Evolutionary conservation across 2,329 filamentous ascomycete genomes (phyloP).

Genomic region (Ceratocystis diversiconidia): DNA sequence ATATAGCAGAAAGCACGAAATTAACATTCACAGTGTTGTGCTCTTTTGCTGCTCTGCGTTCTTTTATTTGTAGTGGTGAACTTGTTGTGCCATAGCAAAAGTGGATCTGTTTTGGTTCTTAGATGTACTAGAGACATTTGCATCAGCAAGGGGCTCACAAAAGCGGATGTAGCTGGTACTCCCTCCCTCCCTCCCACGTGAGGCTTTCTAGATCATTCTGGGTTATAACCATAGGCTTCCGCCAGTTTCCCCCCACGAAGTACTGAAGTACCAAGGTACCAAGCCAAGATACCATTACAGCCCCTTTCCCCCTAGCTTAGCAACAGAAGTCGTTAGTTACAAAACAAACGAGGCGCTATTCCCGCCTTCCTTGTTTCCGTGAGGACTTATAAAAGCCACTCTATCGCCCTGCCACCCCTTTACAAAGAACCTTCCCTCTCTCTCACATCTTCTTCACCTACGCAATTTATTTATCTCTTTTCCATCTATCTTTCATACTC

Average conservation of each 20-base stretch:
- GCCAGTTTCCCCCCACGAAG: neutral
- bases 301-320: neutral
- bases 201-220: neutral
- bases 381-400: slow-evolving; percentile 4
- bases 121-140: slow-evolving; percentile 5
- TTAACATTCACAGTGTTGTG: neutral
- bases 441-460: slow-evolving; percentile 17
- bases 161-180: slow-evolving; percentile 10
- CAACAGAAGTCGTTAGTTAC: neutral
- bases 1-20: neutral
- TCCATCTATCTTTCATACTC: slow-evolving; percentile 14
- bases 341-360: slow-evolving; percentile 1
- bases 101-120: neutral
- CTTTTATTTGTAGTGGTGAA: neutral
- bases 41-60: neutral
- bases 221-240: neutral
- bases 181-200: neutral
- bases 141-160: neutral
- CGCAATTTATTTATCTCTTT: slow-evolving; percentile 16
- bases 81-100: neutral
- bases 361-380: slow-evolving; percentile 20
- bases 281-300: neutral
- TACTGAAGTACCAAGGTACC: neutral
- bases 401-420: slow-evolving; percentile 23
- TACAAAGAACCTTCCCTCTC: slow-evolving; percentile 23